Evolutionary conservation across 495 filamentous ascomycete genomes (phyloP).

Genomic region (Penicillium herquei): DNA sequence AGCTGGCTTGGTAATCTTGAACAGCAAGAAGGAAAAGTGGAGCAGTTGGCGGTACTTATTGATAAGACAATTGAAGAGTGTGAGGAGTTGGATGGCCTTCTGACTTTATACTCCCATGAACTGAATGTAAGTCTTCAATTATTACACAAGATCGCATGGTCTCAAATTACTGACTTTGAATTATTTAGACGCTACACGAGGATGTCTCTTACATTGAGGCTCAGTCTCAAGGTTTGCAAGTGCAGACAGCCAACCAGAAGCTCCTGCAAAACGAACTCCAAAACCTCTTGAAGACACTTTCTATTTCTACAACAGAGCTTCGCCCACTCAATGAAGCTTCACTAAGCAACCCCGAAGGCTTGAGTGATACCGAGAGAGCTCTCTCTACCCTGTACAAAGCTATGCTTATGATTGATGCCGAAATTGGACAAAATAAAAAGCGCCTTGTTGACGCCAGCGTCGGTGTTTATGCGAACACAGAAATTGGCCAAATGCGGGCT

Average conservation of each 20-base stretch:
- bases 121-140: slow-evolving; percentile 65
- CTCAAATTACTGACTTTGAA: slow-evolving; percentile 3
- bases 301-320: slow-evolving; percentile 74
- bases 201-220: slow-evolving; percentile 97
- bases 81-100: slow-evolving; percentile 87
- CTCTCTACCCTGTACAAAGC: slow-evolving; percentile 86
- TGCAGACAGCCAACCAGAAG: slow-evolving; percentile 96
- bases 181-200: slow-evolving; percentile 82
- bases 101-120: slow-evolving; percentile 93
- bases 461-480: slow-evolving; percentile 67
- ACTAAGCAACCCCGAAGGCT: slow-evolving; percentile 64
- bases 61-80: slow-evolving; percentile 89
- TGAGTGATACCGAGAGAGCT: slow-evolving; percentile 72
- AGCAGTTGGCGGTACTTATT: slow-evolving; percentile 76
- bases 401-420: slow-evolving; percentile 91
- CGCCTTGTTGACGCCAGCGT: slow-evolving; percentile 49
- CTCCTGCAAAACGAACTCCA: slow-evolving; percentile 85
- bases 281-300: slow-evolving; percentile 77
- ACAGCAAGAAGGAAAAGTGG: slow-evolving; percentile 84
- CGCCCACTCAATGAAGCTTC: slow-evolving; percentile 70
- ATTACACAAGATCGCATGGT: neutral
- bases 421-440: slow-evolving; percentile 56
- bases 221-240: slow-evolving; percentile 92
- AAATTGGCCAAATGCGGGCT: slow-evolving; percentile 87
- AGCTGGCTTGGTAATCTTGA: slow-evolving; percentile 88